These are phyloP conservation scores for Epichloe typhina DNA, from an alignment of 2,329 filamentous ascomycete species.

Conservation along the genomic window DNA sequence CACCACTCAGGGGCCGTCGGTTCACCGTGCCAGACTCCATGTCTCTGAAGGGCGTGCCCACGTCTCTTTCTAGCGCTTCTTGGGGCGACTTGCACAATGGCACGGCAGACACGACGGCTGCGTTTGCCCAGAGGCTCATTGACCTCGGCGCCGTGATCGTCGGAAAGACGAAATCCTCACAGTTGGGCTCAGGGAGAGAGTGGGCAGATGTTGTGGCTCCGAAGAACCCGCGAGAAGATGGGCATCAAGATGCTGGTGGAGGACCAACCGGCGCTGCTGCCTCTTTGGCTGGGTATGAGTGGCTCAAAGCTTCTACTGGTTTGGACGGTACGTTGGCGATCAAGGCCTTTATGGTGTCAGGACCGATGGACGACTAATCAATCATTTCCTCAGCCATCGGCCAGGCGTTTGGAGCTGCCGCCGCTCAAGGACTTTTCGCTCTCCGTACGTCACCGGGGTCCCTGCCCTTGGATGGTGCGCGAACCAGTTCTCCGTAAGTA, in stretches of 20 bases:
- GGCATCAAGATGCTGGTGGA: slow-evolving; percentile 24
- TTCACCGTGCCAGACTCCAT: slow-evolving; percentile 22
- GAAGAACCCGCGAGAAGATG: slow-evolving; percentile 34
- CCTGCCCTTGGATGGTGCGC: slow-evolving; percentile 7
- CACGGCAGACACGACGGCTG: slow-evolving; percentile 29
- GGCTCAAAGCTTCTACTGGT: slow-evolving; percentile 25
- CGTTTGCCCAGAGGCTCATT: slow-evolving; percentile 40
- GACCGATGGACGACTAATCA: neutral
- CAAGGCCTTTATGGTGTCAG: too few relatives aligned
- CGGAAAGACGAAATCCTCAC: slow-evolving; percentile 38
- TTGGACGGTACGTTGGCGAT: slow-evolving; percentile 20
- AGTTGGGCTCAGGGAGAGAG: slow-evolving; percentile 32
- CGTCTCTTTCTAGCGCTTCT: slow-evolving; percentile 42
- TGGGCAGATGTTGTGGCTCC: slow-evolving; percentile 27
- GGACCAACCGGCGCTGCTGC: slow-evolving; percentile 26
- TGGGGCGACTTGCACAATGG: slow-evolving; percentile 40
- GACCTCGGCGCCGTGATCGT: slow-evolving; percentile 45
- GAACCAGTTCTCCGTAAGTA: slow-evolving; percentile 12
- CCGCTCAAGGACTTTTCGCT: slow-evolving; percentile 20
- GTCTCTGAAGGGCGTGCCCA: slow-evolving; percentile 35
- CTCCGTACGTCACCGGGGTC: slow-evolving; percentile 11
- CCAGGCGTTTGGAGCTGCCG: slow-evolving; percentile 9
- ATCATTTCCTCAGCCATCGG: slow-evolving; percentile 7
- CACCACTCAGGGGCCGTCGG: slow-evolving; percentile 24
- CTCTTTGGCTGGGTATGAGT: slow-evolving; percentile 26